Conservation (phyloP, 768 basidiomycete species). For the Kwoniella bestiolae region DNA sequence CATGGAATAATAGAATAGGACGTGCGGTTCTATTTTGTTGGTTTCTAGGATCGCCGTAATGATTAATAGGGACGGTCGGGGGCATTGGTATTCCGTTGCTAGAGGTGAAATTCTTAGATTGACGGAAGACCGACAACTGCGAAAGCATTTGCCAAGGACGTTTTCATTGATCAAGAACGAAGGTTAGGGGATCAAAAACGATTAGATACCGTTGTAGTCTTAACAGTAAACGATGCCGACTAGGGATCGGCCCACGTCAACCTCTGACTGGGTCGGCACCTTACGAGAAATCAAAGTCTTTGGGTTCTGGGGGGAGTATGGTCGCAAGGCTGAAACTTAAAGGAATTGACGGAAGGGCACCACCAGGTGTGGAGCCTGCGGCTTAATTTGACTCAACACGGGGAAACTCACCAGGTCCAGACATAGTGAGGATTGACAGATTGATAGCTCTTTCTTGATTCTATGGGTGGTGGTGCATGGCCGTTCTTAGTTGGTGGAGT, state of each 20-base stretch:
- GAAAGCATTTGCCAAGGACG: constrained; percentile 85
- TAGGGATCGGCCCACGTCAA: constrained; percentile 73
- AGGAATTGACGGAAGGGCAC: constrained; percentile 83
- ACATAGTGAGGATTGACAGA: constrained; percentile 77
- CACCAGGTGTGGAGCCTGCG: constrained; percentile 78
- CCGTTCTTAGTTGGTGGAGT: constrained; percentile 86
- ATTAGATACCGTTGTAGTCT: constrained; percentile 83
- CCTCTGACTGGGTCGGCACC: constrained; percentile 75
- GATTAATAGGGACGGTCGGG: constrained; percentile 80
- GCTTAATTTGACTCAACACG: constrained; percentile 76
- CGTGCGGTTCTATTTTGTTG: constrained; percentile 80
- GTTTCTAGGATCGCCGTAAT: constrained; percentile 80
- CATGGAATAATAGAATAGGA: constrained; percentile 83
- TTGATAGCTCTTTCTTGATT: constrained; percentile 84
- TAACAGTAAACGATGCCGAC: constrained; percentile 83
- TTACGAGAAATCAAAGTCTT: constrained; percentile 88
- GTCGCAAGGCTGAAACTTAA: constrained; percentile 77
- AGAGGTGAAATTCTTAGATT: constrained; percentile 88
- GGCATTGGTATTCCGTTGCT: constrained; percentile 79
- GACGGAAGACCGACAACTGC: constrained; percentile 77
- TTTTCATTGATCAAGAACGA: constrained; percentile 85
- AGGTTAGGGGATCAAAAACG: constrained; percentile 83
- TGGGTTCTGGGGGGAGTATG: constrained; percentile 77
- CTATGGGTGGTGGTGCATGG: constrained; percentile 87
- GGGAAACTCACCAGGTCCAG: constrained; percentile 78